Evolutionary conservation across 768 basidiomycete species (phyloP).

Genomic region (Mycena pura): DNA sequence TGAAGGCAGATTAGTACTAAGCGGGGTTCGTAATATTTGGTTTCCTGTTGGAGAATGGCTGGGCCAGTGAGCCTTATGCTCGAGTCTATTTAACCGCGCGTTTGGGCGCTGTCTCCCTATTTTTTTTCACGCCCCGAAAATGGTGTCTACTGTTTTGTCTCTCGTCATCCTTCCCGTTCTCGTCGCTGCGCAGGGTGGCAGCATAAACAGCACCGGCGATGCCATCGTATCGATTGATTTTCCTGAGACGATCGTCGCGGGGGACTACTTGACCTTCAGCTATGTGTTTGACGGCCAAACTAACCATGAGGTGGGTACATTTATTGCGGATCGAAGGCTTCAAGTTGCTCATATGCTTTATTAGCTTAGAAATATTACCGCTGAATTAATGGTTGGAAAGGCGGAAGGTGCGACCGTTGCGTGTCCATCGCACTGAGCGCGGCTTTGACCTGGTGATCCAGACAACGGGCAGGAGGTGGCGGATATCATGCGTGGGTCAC

Average conservation of each 20-base stretch:
- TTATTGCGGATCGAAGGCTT: neutral
- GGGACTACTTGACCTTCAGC: neutral
- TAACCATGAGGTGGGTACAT: neutral
- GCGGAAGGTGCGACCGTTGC: neutral
- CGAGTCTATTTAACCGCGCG: too few species aligned
- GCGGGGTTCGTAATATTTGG: too few species aligned
- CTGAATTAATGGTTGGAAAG: conserved; percentile 8
- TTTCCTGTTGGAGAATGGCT: too few species aligned
- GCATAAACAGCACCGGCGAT: too few species aligned
- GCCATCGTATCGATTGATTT: neutral
- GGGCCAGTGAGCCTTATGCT: too few species aligned
- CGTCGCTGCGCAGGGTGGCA: neutral
- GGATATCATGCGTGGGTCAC: neutral
- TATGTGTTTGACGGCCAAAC: neutral
- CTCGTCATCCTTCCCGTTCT: neutral
- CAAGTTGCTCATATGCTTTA: neutral
- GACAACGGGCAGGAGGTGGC: neutral
- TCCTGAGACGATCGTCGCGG: neutral
- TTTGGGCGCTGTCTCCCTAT: too few species aligned
- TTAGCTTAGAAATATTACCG: conserved; percentile 1
- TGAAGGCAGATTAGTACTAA: too few species aligned
- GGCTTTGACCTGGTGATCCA: neutral
- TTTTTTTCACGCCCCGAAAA: too few species aligned
- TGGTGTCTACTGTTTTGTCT: neutral
- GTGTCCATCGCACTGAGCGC: neutral